phyloP scores from a whole-genome alignment of 177 flowering plant species.

The Vitis hybrid region DNA sequence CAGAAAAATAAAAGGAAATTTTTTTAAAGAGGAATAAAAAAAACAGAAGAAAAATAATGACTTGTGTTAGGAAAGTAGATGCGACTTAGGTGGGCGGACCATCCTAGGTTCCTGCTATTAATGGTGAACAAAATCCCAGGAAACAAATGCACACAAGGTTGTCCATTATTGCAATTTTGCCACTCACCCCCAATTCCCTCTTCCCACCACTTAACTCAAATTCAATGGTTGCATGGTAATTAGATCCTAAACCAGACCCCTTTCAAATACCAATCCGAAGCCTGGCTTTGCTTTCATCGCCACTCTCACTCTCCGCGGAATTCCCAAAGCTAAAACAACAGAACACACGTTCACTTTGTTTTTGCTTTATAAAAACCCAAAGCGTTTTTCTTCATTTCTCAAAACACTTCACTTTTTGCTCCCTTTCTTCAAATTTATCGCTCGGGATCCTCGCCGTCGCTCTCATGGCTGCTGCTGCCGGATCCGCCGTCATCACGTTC shows the following conservation, averaged over 20 bases:
- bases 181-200: too few species aligned
- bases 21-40: too few species aligned
- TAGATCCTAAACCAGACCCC: neutral
- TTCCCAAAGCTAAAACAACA: constrained; percentile 14
- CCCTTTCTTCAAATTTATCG: neutral
- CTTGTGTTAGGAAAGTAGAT: neutral
- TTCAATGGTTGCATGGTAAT: constrained; percentile 2
- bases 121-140: neutral
- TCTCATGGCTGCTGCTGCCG: constrained; percentile 40
- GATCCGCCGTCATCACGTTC: constrained; percentile 35
- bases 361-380: constrained; percentile 7
- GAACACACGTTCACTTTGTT: neutral
- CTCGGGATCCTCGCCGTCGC: constrained; percentile 9
- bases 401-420: constrained; percentile 11
- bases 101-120: neutral
- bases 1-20: too few species aligned
- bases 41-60: too few species aligned
- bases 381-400: constrained; percentile 9
- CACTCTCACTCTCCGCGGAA: constrained; percentile 12
- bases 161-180: neutral
- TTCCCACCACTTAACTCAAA: neutral
- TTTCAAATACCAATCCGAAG: neutral
- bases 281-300: constrained; percentile 14
- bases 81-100: neutral
- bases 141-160: neutral